These are phyloP conservation scores for Tulasnella sp. DNA, from an alignment of 768 basidiomycete genomes.

Conservation along the genomic window DNA sequence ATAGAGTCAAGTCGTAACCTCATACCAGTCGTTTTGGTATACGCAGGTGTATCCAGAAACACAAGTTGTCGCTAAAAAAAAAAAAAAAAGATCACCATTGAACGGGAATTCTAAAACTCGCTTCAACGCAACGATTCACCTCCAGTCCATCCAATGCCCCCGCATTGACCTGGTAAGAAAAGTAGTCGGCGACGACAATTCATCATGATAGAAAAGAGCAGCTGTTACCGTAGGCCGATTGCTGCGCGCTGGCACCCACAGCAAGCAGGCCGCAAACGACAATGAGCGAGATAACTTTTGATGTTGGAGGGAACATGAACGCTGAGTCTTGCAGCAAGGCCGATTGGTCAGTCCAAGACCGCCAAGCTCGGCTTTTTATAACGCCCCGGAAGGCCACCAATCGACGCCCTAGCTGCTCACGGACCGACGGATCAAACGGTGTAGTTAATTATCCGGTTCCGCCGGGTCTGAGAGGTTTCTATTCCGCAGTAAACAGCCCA, in stretches of 20 bases:
- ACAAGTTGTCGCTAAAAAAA: slow-evolving; percentile 25
- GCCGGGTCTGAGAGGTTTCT: too few species aligned
- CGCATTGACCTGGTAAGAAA: neutral
- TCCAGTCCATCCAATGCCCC: neutral
- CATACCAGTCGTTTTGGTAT: slow-evolving; percentile 19
- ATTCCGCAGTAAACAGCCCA: too few species aligned
- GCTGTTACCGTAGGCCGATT: neutral
- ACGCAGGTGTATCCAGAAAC: slow-evolving; percentile 24
- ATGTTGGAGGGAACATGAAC: neutral
- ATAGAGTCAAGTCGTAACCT: neutral
- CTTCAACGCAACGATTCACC: neutral
- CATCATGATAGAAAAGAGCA: neutral
- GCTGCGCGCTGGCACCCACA: neutral
- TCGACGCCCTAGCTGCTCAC: neutral
- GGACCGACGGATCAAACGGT: neutral
- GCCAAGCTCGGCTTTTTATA: slow-evolving; percentile 1
- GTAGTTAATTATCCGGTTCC: too few species aligned
- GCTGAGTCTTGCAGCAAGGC: neutral
- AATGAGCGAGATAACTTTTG: neutral
- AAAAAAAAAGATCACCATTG: too few species aligned
- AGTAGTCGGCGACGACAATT: neutral
- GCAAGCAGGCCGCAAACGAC: neutral
- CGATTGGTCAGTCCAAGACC: neutral
- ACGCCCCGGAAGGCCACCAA: neutral
- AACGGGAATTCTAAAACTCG: neutral